phyloP scores from a whole-genome alignment of 1,284 basidiomycete species.

The Leccinum cinnamomeum region DNA sequence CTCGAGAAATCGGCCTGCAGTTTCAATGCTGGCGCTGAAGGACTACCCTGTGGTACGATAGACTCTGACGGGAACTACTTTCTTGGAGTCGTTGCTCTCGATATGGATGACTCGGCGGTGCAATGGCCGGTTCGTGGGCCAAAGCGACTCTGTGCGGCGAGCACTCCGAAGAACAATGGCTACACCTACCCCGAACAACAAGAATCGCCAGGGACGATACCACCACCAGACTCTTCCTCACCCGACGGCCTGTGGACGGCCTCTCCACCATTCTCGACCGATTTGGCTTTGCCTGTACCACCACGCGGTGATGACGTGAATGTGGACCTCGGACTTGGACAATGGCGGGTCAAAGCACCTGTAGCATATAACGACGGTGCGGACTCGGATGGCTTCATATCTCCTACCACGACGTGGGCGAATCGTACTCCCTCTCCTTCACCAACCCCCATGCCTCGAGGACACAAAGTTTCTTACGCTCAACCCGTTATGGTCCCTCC shows the following conservation, averaged over 20 bases:
- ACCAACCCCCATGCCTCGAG: background rate
- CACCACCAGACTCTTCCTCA: slow-evolving; percentile 30
- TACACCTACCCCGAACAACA: slow-evolving; percentile 1
- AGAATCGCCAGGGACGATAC: slow-evolving; percentile 9
- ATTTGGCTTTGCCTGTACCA: background rate
- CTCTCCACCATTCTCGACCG: background rate
- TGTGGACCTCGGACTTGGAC: slow-evolving; percentile 2
- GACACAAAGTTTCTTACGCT: background rate
- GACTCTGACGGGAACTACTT: background rate
- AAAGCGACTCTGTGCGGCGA: background rate
- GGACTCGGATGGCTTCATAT: background rate
- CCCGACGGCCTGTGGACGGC: slow-evolving; percentile 7
- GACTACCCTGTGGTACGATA: background rate
- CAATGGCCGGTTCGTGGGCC: slow-evolving; percentile 1
- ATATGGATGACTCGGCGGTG: background rate
- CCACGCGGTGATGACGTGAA: background rate
- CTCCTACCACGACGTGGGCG: background rate
- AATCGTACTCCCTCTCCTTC: background rate
- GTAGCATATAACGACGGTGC: background rate
- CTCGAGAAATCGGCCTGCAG: background rate
- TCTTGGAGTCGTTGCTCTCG: background rate
- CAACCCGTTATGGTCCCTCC: background rate
- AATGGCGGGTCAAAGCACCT: slow-evolving; percentile 3
- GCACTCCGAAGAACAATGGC: slow-evolving; percentile 11
- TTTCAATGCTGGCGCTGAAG: background rate